These are phyloP conservation scores for Xylaria bambusicola DNA, from an alignment of 495 filamentous ascomycete species.

Conservation along the genomic window DNA sequence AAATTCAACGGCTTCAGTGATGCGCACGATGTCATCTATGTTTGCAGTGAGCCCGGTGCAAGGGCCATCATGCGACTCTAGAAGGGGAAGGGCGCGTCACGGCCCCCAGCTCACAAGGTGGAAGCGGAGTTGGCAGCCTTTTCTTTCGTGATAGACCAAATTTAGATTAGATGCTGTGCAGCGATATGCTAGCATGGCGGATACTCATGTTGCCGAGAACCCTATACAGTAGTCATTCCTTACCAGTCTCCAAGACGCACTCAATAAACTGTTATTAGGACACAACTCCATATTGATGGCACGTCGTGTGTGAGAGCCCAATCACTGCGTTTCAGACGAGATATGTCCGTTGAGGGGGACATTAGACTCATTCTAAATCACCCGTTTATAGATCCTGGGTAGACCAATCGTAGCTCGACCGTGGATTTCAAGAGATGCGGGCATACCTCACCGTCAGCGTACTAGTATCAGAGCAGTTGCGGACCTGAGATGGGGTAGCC, in stretches of 20 bases:
- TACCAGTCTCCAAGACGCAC: not conserved
- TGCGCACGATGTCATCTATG: slow-evolving; percentile 87
- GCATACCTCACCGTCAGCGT: too few species aligned
- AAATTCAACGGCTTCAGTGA: slow-evolving; percentile 98
- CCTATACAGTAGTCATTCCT: not conserved
- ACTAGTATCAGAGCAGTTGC: too few species aligned
- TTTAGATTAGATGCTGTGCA: slow-evolving; percentile 13
- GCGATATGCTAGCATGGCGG: not conserved
- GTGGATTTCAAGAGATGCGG: too few species aligned
- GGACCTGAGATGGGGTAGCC: too few species aligned
- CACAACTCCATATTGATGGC: too few species aligned
- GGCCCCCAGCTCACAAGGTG: not conserved
- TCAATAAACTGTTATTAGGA: not conserved
- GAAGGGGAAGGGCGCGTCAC: not conserved
- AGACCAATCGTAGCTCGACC: too few species aligned
- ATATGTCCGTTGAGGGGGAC: too few species aligned
- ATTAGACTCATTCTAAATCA: too few species aligned
- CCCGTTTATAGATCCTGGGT: too few species aligned
- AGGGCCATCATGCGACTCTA: slow-evolving; percentile 64
- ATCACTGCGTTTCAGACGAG: too few species aligned
- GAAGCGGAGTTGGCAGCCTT: not conserved
- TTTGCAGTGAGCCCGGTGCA: slow-evolving; percentile 89
- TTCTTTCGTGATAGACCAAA: slow-evolving; percentile 1
- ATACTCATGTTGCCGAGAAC: slow-evolving; percentile 2
- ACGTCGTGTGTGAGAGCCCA: too few species aligned